A percentile compares a stretch with the other conserved stretches of the same genome.
Conservation (phyloP, 768 basidiomycete species). For the Lentinula edodes region DNA sequence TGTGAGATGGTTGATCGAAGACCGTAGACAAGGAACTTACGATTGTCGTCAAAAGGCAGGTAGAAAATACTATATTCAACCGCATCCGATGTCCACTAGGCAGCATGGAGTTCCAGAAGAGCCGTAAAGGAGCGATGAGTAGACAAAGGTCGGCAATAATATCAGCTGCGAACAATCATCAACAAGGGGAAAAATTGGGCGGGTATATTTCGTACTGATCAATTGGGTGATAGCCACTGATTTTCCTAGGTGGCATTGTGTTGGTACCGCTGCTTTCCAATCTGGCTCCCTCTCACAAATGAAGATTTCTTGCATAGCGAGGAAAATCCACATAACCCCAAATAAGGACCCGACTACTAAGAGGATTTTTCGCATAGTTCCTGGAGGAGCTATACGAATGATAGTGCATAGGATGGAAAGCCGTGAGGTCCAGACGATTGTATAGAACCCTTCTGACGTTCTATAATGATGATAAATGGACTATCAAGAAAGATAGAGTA, state of each 20-base stretch:
- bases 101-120: constrained; percentile 1
- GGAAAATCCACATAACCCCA: not conserved
- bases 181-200: too few species aligned
- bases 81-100: not conserved
- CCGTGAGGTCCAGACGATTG: constrained; percentile 1
- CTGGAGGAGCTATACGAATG: not conserved
- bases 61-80: constrained; percentile 2
- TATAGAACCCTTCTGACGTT: constrained; percentile 3
- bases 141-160: constrained; percentile 4
- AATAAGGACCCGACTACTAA: not conserved
- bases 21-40: not conserved
- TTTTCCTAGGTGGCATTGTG: constrained; percentile 1
- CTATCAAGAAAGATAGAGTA: not conserved
- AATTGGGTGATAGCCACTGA: not conserved
- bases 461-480: not conserved
- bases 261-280: not conserved
- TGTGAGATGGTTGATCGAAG: not conserved
- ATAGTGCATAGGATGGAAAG: not conserved
- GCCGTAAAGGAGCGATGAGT: not conserved
- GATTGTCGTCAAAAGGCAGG: not conserved
- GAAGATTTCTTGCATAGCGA: not conserved
- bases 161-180: not conserved
- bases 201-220: not conserved
- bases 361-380: not conserved
- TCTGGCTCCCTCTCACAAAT: constrained; percentile 2